Base-by-base conservation (phyloP, 1,284 basidiomycete species). In the Melanopsichium pennsylvanicum region DNA sequence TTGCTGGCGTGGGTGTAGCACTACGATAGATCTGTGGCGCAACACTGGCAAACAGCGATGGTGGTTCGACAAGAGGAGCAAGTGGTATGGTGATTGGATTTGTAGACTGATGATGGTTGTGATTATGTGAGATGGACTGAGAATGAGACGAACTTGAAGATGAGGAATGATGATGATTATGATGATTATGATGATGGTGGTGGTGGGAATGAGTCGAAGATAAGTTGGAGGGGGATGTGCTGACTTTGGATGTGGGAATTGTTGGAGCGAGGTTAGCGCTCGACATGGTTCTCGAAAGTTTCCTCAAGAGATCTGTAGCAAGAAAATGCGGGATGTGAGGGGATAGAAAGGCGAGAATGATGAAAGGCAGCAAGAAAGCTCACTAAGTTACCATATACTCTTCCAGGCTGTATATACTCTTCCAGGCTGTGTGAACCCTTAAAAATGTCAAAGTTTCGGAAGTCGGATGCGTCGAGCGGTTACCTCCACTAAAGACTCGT, bases 1-100 rank as follows among this genome's bases (percentile, higher is more conserved):
- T 73, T 11, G 52, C 48, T 4, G 67, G 56, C 1, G 57, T 32
- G 0, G 71, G 72, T 12, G 72, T 70, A 0, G 60, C 68, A 5
- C 61, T 72, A 12, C 77, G 74, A 23, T 72, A 78, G 45, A 79
- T 75, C 32, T 73, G 64, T 1, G 75, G 74, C 15, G 69, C 75
- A 3, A 79, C 74, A 1, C 66, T 52, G 4, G 74, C 62, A 38
- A 78, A 79, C 0, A 62, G 43, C 0, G 70, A 51, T 5, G 77
- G 77, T 10, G 76, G 76, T 9, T 68, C 51, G 12, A 74, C 55
- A 16, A 73, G 39, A 1, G 68, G 38, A 7, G 72, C 66, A 29
- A 55, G 55, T 15, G 64, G 60, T 32, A 67, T 56, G 12, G n/a
- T n/a, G n/a, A n/a, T n/a, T n/a, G n/a, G n/a, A n/a, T n/a, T n/a